Base-by-base conservation (phyloP, 2,329 filamentous ascomycete species). In the Aspergillus udagawae region DNA sequence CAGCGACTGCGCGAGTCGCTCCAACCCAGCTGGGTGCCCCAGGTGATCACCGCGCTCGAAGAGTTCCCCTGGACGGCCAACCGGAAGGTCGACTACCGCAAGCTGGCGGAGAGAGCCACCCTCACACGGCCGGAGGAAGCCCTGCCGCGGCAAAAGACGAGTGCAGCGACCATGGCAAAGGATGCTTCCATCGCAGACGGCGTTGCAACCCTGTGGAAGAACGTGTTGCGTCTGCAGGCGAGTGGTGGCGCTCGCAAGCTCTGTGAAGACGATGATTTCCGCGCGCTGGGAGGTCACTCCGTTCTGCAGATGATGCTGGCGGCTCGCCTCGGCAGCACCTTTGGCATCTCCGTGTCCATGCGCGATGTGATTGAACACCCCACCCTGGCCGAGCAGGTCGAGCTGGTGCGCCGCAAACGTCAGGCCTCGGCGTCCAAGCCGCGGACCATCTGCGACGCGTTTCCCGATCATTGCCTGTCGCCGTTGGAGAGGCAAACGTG, bases 241-340 rank as follows among this genome's bases (percentile, higher is more conserved):
- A 8, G 41, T n/a, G n/a, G 4, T n/a, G 5, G 8, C 7, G 5
- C 20, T 20, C 41, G 20, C n/a, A 17, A 17, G 8, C 41, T 44
- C 41, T 17, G 32, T 17, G 32, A 35, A 3, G 12, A 35, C 10
- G 51, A 53, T 45, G 38, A 45, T 7, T 53, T 53, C 10, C 25
- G 25, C 7, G 12, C 45, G 7, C 51, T 45, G 7, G 51, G 51
- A 9, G 51, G 51, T 20, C 38, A 53, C 32, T 53, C 51, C 14
- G 27, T 53, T n/a, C 51, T 53, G 10, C 51, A 53, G 41, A 41
- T 53, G 27, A 44, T 44, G 17, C 41, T 53, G 23, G 51, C 51
- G 21, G 51, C 51, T 45, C 51, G 51, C 8, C 42, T 53, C 6
- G 45, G 32, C 6, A 53, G 41, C 25, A 25, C 32, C 4, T 53